Percentiles rank a stretch among this genome's conserved stretches.
Conservation (phyloP, 1,284 basidiomycete genomes). For the Austroboletus niveus region DNA sequence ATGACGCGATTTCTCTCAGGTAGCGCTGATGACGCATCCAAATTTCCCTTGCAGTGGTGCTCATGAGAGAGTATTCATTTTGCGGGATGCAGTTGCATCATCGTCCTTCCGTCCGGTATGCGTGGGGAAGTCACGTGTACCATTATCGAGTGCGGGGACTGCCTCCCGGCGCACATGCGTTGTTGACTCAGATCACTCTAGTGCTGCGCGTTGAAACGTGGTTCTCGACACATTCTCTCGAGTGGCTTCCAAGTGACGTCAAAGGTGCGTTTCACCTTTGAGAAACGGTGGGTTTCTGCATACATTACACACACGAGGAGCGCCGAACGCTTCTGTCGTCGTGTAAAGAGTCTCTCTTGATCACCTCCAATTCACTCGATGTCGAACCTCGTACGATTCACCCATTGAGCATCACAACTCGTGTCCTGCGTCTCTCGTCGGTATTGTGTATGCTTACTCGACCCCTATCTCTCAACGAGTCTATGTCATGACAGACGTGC, state of each 20-base stretch:
- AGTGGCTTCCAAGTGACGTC: not conserved
- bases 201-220: not conserved
- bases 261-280: not conserved
- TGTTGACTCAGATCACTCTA: not conserved
- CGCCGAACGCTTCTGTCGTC: not conserved
- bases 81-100: not conserved
- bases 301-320: not conserved
- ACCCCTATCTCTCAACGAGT: no score
- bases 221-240: not conserved
- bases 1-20: conserved; percentile 5
- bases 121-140: not conserved
- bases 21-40: not conserved
- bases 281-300: not conserved
- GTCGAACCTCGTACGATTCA: conserved; percentile 6
- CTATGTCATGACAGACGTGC: no score
- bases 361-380: not conserved
- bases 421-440: not conserved
- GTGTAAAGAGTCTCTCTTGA: conserved; percentile 3
- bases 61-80: not conserved
- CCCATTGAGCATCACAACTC: not conserved
- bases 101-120: not conserved
- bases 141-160: not conserved
- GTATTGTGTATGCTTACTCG: not conserved
- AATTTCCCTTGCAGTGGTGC: not conserved
- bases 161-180: not conserved